Conservation (phyloP, 805 yeast species). For the Kazachstania bromeliacearum region DNA sequence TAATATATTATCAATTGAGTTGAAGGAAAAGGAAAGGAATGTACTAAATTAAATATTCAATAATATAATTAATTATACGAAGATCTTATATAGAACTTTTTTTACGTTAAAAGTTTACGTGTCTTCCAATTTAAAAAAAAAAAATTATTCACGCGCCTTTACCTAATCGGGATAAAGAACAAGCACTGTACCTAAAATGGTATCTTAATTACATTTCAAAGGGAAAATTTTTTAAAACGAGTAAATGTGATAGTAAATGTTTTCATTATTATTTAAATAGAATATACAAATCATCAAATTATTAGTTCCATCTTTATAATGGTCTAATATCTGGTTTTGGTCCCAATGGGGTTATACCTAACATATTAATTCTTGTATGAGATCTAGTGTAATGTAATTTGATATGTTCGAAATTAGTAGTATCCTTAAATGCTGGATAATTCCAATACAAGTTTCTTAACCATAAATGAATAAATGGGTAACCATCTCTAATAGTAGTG, state of each 20-base stretch:
- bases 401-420: conserved; percentile 85
- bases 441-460: conserved; percentile 76
- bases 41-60: too few species aligned
- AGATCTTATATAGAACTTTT: too few species aligned
- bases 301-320: conserved; percentile 11
- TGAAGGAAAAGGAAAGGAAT: too few species aligned
- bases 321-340: conserved; percentile 71
- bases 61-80: too few species aligned
- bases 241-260: too few species aligned
- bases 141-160: too few species aligned
- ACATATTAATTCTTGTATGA: conserved; percentile 72
- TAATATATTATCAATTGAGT: too few species aligned
- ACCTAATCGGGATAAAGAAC: too few species aligned
- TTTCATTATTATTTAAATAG: too few species aligned
- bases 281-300: neutral
- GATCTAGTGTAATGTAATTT: conserved; percentile 85
- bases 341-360: conserved; percentile 78
- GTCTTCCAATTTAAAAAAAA: too few species aligned
- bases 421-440: conserved; percentile 57
- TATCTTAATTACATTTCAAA: neutral
- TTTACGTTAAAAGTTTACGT: too few species aligned
- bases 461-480: conserved; percentile 75
- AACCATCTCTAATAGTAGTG: conserved; percentile 67
- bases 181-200: too few species aligned
- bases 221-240: neutral